Evolutionary conservation across 345 rosid genomes (phyloP).

Genomic region (Nephelium lappaceum): DNA sequence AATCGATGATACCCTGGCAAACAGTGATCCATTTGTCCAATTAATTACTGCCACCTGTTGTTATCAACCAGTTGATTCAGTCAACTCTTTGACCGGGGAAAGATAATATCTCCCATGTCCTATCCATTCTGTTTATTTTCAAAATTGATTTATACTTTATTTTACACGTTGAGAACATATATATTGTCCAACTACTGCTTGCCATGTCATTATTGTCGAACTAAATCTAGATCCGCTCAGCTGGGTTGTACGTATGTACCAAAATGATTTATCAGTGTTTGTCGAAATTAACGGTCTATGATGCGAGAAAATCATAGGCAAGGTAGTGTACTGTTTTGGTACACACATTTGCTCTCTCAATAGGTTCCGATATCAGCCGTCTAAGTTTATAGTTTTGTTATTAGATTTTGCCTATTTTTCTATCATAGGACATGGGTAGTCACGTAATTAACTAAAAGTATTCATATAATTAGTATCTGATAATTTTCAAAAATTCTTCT

Average conservation of each 20-base stretch:
- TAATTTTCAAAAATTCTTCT: too few species aligned
- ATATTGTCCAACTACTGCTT: background rate
- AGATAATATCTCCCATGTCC: background rate
- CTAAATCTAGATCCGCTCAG: background rate
- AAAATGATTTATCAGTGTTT: too few species aligned
- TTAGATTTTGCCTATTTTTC: too few species aligned
- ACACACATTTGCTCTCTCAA: too few species aligned
- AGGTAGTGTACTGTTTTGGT: too few species aligned
- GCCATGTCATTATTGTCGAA: background rate
- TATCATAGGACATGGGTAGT: too few species aligned
- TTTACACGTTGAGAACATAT: background rate
- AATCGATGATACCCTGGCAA: slow-evolving; percentile 23
- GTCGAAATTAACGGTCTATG: too few species aligned
- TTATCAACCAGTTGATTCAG: background rate
- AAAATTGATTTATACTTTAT: background rate
- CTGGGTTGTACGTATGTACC: background rate
- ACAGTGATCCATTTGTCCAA: slow-evolving; percentile 8
- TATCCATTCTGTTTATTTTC: background rate
- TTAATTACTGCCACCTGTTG: slow-evolving; percentile 18
- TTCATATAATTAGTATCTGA: too few species aligned
- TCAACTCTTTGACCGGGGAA: slow-evolving; percentile 30
- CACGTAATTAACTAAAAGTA: too few species aligned
- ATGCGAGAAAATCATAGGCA: too few species aligned
- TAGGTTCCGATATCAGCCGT: too few species aligned
- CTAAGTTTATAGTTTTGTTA: too few species aligned